Base-by-base conservation (phyloP, 352 stramenopile species). In the Pythium volutum region DNA sequence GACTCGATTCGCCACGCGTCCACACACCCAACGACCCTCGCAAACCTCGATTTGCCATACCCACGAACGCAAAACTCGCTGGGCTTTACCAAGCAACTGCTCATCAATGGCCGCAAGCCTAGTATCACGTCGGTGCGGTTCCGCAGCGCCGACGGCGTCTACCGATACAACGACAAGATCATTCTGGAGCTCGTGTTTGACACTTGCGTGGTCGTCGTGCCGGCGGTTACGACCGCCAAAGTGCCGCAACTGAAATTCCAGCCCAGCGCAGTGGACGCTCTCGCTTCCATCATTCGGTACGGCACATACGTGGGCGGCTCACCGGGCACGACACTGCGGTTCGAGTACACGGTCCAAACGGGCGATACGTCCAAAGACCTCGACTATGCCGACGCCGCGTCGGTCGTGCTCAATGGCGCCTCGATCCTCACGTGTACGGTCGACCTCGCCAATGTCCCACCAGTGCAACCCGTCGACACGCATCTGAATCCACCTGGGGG, bases 401-500 rank as follows among this genome's bases (percentile, higher is more conserved):
- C 84, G 2, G 45, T 95, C n/a, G 66, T 81, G 15, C 68, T 89
- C 8, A 90, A 89, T 41, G 80, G 77, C 12, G 80, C 80, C 29
- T 75, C 70, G 12, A 92, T 95, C 38, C 64, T 93, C 18, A 92
- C 86, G 11, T 89, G 81, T 16, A 73, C 74, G 4, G 75, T 78
- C 6, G 39, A 76, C 8, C 57, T 73, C 7, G 43, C 26, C 6
- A 53, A 60, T 5, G 62, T 49, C 20, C 48, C 55, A 23, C 73
- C 84, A 3, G 76, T 76, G 0, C 86, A 94, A 54, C 63, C 47
- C 6, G 83, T 77, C 2, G 77, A 95, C 55, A 52, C 81, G n/a
- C 84, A 94, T 42, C 50, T 95, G 23, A 95, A 95, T 53, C 86
- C 86, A 7, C 81, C 84, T 0, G 81, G 83, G 1, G 83, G 86